Base-by-base conservation (phyloP, 2,329 filamentous ascomycete species). In the Xylariaceae sp. region DNA sequence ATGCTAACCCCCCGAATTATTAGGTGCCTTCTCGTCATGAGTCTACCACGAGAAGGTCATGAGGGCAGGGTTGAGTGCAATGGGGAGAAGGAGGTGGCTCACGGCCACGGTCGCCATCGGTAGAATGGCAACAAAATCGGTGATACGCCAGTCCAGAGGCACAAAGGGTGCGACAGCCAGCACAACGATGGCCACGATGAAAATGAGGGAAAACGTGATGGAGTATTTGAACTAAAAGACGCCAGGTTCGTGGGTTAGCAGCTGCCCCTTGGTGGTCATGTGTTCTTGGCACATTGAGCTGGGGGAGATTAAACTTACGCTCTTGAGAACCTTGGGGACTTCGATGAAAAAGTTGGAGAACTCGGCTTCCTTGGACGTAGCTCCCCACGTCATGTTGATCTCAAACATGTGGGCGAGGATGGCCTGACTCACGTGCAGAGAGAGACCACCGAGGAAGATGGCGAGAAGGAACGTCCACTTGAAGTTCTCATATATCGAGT, bases 311-410 rank as follows among this genome's bases (percentile, higher is more conserved):
- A 62, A 70, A 61, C 82, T 77, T 63, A 88, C 87, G 57, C 78
- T 81, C 64, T 81, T 83, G 52, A 90, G 60, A 28, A 94, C 84
- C 58, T 83, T 84, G 23, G 83, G 83, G 13, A 89, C 76, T 59
- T 92, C 87, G 44, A 86, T 83, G 65, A 89, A 90, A 65, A 94
- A 94, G 62, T 87, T 85, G 17, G 83, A 82, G 55, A 83, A 81
- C 53, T 88, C 83, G 34, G 78, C 77, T 66, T 94, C 88, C 65
- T 94, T 94, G 28, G 81, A 76, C 0, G 88, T 94, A 1, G 86
- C 80, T 35, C 86, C 86, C 87, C 87, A 92, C 3, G 76, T 78
- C 82, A 92, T 90, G 63, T 92, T 75, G 57, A 90, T 79, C 65
- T 85, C 79, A 59, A 92, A 85, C 76, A 92, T 86, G 67, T 94